These are phyloP conservation scores for Hippophae tibetana DNA, from an alignment of 306 rosid species.

Conservation along the genomic window DNA sequence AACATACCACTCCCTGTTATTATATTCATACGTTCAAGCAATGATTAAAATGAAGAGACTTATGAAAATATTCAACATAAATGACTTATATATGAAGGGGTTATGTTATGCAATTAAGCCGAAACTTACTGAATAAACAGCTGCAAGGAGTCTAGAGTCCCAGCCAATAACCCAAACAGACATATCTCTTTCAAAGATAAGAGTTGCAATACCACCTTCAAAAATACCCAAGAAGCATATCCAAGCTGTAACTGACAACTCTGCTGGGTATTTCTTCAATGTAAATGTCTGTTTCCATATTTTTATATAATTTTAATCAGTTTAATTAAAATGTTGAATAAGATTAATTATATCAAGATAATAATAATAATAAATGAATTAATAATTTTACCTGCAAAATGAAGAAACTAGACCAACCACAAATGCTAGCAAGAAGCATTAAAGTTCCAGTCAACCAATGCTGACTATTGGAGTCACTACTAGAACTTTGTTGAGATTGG, in stretches of 20 bases:
- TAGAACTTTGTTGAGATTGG: constrained; percentile 13
- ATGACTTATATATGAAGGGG: neutral
- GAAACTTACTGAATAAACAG: constrained; percentile 76
- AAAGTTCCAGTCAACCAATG: constrained; percentile 67
- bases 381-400: constrained; percentile 59
- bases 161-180: constrained; percentile 79
- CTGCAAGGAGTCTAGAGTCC: constrained; percentile 95
- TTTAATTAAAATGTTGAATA: too few relatives aligned
- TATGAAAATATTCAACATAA: neutral
- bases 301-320: too few relatives aligned
- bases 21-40: neutral
- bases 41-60: neutral
- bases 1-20: constrained; percentile 73
- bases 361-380: too few relatives aligned
- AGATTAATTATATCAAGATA: too few relatives aligned
- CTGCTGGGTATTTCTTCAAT: constrained; percentile 83
- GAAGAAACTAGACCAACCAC: constrained; percentile 88
- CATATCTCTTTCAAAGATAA: constrained; percentile 60
- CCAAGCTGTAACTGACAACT: constrained; percentile 89
- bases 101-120: neutral
- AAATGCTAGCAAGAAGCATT: constrained; percentile 57
- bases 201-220: constrained; percentile 63
- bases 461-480: constrained; percentile 32
- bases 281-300: constrained; percentile 52
- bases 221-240: constrained; percentile 61